Percentiles rank a stretch among this genome's conserved stretches.
These are phyloP conservation scores for Gynandropsis gynandra DNA, from an alignment of 345 rosid species.

Conservation along the genomic window DNA sequence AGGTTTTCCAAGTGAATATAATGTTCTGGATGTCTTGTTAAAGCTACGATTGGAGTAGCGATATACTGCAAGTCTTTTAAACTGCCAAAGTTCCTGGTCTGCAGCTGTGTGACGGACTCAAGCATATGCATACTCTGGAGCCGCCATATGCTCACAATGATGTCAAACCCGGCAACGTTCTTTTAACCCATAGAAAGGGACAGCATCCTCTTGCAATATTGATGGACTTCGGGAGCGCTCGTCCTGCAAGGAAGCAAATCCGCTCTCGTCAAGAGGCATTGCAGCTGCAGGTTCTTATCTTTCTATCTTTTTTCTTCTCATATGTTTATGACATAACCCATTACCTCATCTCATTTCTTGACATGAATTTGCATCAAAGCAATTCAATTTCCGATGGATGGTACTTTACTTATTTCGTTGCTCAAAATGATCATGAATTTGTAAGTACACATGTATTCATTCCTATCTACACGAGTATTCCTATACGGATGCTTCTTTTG, in stretches of 20 bases:
- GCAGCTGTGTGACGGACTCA: constrained; percentile 96
- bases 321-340: constrained; percentile 6
- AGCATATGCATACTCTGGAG: constrained; percentile 85
- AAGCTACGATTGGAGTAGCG: no score
- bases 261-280: constrained; percentile 88
- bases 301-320: constrained; percentile 2
- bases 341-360: neutral
- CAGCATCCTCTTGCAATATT: constrained; percentile 73
- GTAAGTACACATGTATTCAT: no score
- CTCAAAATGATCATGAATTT: no score
- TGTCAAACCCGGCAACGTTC: constrained; percentile 96
- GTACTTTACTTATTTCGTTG: no score
- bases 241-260: constrained; percentile 82
- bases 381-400: no score
- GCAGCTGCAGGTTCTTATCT: constrained; percentile 67
- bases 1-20: no score
- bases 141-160: constrained; percentile 99
- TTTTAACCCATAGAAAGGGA: constrained; percentile 57
- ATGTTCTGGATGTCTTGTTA: no score
- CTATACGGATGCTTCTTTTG: neutral
- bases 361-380: no score
- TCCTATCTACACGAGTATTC: no score
- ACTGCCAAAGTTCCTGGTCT: constrained; percentile 19
- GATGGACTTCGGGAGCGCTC: constrained; percentile 98
- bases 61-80: constrained; percentile 5